These are phyloP conservation scores for Sugiyamaella floridensis DNA, from an alignment of 805 yeast genomes.

Conservation along the genomic window DNA sequence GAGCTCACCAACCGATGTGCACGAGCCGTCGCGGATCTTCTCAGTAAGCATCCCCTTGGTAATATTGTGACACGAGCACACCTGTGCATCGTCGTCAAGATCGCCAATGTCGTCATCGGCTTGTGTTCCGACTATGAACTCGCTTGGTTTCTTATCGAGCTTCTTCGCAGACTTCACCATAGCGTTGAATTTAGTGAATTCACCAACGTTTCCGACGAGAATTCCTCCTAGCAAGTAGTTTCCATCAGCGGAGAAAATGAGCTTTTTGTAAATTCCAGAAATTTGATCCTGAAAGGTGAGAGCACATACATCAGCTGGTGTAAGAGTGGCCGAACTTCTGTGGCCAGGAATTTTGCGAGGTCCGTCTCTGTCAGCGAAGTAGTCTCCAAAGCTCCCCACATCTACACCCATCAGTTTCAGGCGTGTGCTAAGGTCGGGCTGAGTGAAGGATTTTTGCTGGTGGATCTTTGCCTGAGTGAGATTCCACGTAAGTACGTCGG, in stretches of 20 bases:
- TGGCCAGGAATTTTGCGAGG: conserved; percentile 31
- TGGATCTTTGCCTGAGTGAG: conserved; percentile 33
- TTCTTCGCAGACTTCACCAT: conserved; percentile 28
- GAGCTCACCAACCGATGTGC: conserved; percentile 29
- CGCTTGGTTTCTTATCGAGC: conserved; percentile 29
- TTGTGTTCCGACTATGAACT: conserved; percentile 26
- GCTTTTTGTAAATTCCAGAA: conserved; percentile 32
- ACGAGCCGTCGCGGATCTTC: conserved; percentile 27
- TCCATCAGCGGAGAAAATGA: conserved; percentile 32
- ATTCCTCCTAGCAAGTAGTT: conserved; percentile 35
- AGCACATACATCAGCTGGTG: conserved; percentile 22
- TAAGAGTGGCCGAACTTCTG: conserved; percentile 16
- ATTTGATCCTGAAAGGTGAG: conserved; percentile 32
- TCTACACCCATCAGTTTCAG: conserved; percentile 35
- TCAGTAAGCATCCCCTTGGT: conserved; percentile 30
- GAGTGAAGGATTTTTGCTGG: conserved; percentile 25
- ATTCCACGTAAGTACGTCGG: conserved; percentile 33
- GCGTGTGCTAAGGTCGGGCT: conserved; percentile 34
- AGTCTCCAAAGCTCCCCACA: conserved; percentile 37
- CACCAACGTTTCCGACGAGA: conserved; percentile 32
- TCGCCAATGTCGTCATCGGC: conserved; percentile 29
- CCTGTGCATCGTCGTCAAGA: conserved; percentile 33
- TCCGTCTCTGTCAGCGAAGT: conserved; percentile 33
- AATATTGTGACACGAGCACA: conserved; percentile 35
- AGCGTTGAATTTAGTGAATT: conserved; percentile 31